Base-by-base conservation (phyloP, 805 yeast genomes). In the Saccharomycopsis fibuligera region DNA sequence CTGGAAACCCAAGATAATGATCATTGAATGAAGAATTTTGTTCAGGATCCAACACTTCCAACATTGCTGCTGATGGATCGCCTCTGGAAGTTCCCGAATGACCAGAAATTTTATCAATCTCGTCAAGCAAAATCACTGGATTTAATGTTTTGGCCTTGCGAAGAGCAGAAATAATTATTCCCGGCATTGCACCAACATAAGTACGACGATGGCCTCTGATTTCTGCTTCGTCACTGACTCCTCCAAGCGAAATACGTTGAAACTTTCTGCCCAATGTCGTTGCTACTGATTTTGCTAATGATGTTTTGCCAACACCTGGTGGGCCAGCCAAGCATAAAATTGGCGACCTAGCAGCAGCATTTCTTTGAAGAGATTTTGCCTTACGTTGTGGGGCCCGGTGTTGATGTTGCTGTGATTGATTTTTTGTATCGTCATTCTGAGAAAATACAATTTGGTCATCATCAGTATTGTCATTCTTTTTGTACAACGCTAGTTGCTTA, bases 241-340 rank as follows among this genome's bases (percentile, higher is more conserved):
- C 96, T 24, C 96, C 96, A 2, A 88, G 73, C 2, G 95, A 84
- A 16, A 88, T 73, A 37, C 95, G 71, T 61, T 86, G 91, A 62
- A 86, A 83, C 51, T 79, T 76, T 41, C 95, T 73, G 0, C 85
- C 82, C 49, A 88, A 65, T 4, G 91, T 78, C 9, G 71, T 66
- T 1, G 96, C 95, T 42, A 88, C 78, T 0, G 95, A 84, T 59
- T 80, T 79, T 3, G 96, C 96, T 49, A 88, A 69, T 1, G 93
- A 83, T 0, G 96, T 88, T 62, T 88, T 88, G 25, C 96, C 96
- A 12, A 87, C 93, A 33, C 96, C 96, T 0, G 96, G 96, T 9
- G 96, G 96, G 0, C 96, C 96, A 4, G 86, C 87, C 49, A 88
- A 72, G 63, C 88, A 70, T 37, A 88, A 64, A 39, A 88, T 87